Evolutionary conservation across 2,329 filamentous ascomycete species (phyloP), one percentile per base, ranked within the genome.

Genomic region (Hypoxylon sp.): DNA sequence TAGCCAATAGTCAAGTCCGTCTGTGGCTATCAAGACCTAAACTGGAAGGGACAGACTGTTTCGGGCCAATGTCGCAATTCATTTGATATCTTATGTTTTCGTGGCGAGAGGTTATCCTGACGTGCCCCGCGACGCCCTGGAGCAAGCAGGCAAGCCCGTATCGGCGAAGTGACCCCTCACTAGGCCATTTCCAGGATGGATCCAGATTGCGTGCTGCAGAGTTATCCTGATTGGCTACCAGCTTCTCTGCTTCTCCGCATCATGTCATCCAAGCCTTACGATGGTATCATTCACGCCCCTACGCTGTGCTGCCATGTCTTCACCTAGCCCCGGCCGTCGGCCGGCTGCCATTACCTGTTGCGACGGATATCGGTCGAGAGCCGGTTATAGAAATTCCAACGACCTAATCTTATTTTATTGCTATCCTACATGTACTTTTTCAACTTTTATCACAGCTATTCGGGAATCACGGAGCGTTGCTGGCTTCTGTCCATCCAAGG

Each of bases 151-250:
- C 44, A 54, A 52, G 51, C 53, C 54, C 59, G 35, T 29, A 29
- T 67, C 60, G 29, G 42, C 55, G 51, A 51, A 62, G 42, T 62
- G 52, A 69, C 76, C 75, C 74, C 75, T 74, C 75, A 75, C 74
- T 77, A 76, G 61, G 51, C 73, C 66, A 19, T 54, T 74, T 74
- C 17, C 52, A 62, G 72, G 47, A 65, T 71, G 62, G 69, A 24
- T 50, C 56, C 60, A 42, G 62, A 80, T 80, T 75, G 77, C 79
- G 79, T 79, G 77, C 74, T 80, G 76, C 65, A 68, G 39, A 60
- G 27, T 55, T 13, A 7, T 15, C 51, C 13, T 76, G 59, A 79
- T 80, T 80, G 78, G 78, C 69, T 70, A 64, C 21, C 52, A 55
- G 47, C 62, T 67, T 61, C 57, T 57, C 37, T 59, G 51, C 56